Evolutionary conservation across 148 eudicot species (phyloP).

Genomic region (Rhododendron ferrugineum): DNA sequence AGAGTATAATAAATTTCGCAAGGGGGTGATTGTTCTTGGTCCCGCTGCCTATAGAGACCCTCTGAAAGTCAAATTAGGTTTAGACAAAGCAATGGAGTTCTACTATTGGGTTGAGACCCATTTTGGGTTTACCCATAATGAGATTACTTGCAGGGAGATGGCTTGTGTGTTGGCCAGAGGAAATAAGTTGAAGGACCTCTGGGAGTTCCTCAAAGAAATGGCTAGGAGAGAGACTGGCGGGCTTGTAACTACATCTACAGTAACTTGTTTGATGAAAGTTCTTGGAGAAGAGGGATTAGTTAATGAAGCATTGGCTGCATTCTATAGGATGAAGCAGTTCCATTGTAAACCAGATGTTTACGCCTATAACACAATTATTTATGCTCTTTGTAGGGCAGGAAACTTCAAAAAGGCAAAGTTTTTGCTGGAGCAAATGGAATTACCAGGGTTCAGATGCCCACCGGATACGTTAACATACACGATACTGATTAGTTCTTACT

Average conservation of each 20-base stretch:
- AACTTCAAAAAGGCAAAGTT: constrained; percentile 64
- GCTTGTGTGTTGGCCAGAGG: constrained; percentile 62
- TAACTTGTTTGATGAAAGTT: constrained; percentile 82
- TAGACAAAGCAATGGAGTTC: constrained; percentile 51
- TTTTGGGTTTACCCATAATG: constrained; percentile 56
- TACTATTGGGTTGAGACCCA: constrained; percentile 63
- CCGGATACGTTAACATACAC: constrained; percentile 79
- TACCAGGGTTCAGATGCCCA: constrained; percentile 75
- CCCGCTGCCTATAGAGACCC: constrained; percentile 73
- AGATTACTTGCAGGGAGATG: constrained; percentile 70
- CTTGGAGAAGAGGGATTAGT: constrained; percentile 77
- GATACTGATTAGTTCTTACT: constrained; percentile 67
- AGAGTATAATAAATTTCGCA: constrained; percentile 38
- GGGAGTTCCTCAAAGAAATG: constrained; percentile 65
- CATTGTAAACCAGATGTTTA: constrained; percentile 78
- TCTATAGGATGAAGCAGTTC: constrained; percentile 73
- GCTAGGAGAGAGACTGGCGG: constrained; percentile 33
- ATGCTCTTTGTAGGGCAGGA: constrained; percentile 71
- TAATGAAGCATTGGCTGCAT: constrained; percentile 58
- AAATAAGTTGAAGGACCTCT: constrained; percentile 41
- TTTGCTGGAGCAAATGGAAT: constrained; percentile 72
- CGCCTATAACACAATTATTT: constrained; percentile 64
- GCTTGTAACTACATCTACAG: constrained; percentile 51
- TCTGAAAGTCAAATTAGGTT: constrained; percentile 36
- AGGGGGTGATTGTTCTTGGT: constrained; percentile 49